Evolutionary conservation across 495 filamentous ascomycete genomes (phyloP).

Genomic region (Tetracladium setigerum): DNA sequence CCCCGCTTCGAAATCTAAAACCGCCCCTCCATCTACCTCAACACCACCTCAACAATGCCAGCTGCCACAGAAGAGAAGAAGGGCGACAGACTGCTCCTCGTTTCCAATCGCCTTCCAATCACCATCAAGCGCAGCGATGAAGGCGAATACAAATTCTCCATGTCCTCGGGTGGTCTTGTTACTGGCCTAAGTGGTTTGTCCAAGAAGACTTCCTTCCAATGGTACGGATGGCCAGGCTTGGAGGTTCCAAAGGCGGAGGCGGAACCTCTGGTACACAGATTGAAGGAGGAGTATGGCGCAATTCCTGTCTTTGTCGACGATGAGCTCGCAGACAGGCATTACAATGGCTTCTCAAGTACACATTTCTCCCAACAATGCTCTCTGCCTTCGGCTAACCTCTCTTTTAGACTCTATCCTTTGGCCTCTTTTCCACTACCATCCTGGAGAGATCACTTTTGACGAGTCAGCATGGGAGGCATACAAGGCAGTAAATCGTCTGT

Average conservation of each 20-base stretch:
- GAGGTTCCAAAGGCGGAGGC: slow-evolving; percentile 71
- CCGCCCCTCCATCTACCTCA: not conserved
- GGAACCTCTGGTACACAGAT: slow-evolving; percentile 53
- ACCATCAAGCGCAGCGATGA: slow-evolving; percentile 88
- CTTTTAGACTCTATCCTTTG: slow-evolving; percentile 79
- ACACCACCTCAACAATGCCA: slow-evolving; percentile 16
- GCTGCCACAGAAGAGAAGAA: slow-evolving; percentile 13
- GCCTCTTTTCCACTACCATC: slow-evolving; percentile 95
- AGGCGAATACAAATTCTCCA: slow-evolving; percentile 75
- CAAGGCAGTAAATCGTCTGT: slow-evolving; percentile 74
- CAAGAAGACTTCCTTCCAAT: slow-evolving; percentile 87
- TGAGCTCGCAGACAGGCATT: slow-evolving; percentile 71
- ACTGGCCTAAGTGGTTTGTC: slow-evolving; percentile 83
- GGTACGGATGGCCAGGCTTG: slow-evolving; percentile 96
- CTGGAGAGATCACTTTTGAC: slow-evolving; percentile 85
- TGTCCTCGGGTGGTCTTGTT: slow-evolving; percentile 92
- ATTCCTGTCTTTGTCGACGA: slow-evolving; percentile 74
- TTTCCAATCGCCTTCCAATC: slow-evolving; percentile 91
- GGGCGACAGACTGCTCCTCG: slow-evolving; percentile 57
- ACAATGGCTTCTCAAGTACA: slow-evolving; percentile 84
- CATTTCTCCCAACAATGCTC: slow-evolving; percentile 14
- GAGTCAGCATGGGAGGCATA: slow-evolving; percentile 85
- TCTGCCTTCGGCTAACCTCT: slow-evolving; percentile 8
- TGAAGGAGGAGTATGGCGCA: slow-evolving; percentile 66
- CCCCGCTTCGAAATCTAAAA: not conserved